Conservation (phyloP, 1,139 yeast species). For the Geotrichum phurueaensis region DNA sequence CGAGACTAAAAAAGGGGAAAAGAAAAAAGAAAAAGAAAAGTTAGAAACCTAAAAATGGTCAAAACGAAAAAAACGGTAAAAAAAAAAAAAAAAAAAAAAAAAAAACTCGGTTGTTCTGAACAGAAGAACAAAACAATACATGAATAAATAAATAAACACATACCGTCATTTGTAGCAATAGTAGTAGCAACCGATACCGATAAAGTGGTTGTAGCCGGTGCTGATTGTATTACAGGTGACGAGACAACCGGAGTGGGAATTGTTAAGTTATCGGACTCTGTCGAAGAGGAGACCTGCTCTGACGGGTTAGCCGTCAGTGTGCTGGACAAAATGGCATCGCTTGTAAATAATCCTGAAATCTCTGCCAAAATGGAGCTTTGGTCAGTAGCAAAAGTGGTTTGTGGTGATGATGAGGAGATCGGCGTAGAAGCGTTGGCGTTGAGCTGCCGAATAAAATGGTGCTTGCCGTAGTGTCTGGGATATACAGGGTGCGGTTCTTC, state of each 20-base stretch:
- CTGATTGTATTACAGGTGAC: neutral
- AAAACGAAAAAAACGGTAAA: neutral
- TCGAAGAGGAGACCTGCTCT: neutral
- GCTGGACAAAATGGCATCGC: neutral
- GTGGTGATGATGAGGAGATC: neutral
- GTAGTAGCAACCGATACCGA: neutral
- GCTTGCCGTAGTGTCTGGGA: neutral
- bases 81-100: too few species aligned
- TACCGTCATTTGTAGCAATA: neutral
- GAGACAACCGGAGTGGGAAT: neutral
- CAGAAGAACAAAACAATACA: neutral
- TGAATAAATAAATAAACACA: neutral
- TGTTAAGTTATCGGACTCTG: neutral
- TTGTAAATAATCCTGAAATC: neutral
- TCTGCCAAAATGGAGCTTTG: neutral
- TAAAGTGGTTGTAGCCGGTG: neutral
- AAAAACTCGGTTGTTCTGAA: neutral
- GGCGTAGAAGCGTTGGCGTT: neutral
- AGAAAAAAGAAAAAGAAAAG: slow-evolving; percentile 9
- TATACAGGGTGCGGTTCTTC: neutral
- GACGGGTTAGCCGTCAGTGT: neutral
- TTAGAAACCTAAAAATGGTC: neutral
- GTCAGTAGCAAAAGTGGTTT: neutral
- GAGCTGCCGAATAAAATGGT: neutral
- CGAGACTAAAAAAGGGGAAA: neutral